phyloP scores from a whole-genome alignment of 352 stramenopile species.

The Globisporangium cederbergense region DNA sequence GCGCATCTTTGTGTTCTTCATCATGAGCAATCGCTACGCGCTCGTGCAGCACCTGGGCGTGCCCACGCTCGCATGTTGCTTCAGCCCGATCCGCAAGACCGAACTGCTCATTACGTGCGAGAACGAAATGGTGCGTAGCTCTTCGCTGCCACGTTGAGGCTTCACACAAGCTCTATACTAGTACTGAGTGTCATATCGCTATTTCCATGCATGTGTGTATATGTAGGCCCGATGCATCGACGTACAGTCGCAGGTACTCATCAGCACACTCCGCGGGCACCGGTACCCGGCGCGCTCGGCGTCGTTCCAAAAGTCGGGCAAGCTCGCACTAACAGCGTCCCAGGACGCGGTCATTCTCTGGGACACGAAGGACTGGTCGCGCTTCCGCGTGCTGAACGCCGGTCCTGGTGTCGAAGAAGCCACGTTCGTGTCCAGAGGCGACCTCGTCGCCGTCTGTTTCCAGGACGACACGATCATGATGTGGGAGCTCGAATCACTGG shows the following conservation, averaged over 20 bases:
- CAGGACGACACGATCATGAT: slow-evolving; percentile 86
- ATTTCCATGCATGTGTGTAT: slow-evolving; percentile 2
- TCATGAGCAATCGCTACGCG: slow-evolving; percentile 68
- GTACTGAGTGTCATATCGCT: background rate
- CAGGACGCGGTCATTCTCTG: slow-evolving; percentile 80
- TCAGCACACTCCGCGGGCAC: slow-evolving; percentile 78
- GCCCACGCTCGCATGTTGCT: slow-evolving; percentile 58
- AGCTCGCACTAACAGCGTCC: slow-evolving; percentile 72
- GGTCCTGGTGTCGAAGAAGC: slow-evolving; percentile 61
- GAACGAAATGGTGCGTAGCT: slow-evolving; percentile 59
- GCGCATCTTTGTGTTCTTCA: slow-evolving; percentile 79
- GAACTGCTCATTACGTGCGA: slow-evolving; percentile 83
- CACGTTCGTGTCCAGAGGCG: slow-evolving; percentile 49
- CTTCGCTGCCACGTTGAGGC: background rate
- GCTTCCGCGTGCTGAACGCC: slow-evolving; percentile 76
- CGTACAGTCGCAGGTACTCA: slow-evolving; percentile 63
- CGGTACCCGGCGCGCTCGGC: slow-evolving; percentile 44
- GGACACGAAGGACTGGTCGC: slow-evolving; percentile 83
- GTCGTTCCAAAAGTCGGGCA: slow-evolving; percentile 70
- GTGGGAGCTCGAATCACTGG: slow-evolving; percentile 76
- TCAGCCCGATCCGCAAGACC: slow-evolving; percentile 59
- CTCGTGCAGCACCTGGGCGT: slow-evolving; percentile 69
- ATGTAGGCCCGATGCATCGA: slow-evolving; percentile 64
- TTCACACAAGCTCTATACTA: background rate
- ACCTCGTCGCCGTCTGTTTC: slow-evolving; percentile 80